These are phyloP conservation scores for Clarireedia sp. DNA, from an alignment of 2,329 filamentous ascomycete genomes.

Conservation along the genomic window DNA sequence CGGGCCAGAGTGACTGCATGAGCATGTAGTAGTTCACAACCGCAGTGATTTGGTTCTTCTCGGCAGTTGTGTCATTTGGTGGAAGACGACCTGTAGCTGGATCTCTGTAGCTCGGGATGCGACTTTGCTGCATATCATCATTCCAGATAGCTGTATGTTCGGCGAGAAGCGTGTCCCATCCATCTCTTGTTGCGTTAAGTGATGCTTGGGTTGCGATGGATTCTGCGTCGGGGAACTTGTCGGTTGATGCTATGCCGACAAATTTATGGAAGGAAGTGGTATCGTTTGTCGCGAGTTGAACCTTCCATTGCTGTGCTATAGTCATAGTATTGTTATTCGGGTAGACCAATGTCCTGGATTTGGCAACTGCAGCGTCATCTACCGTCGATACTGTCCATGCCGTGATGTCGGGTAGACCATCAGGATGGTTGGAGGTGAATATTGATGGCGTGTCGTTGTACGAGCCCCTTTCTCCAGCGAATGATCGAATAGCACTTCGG, in stretches of 20 bases:
- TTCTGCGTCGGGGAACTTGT: slow-evolving; percentile 49
- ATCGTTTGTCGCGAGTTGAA: slow-evolving; percentile 42
- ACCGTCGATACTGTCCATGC: slow-evolving; percentile 47
- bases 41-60: slow-evolving; percentile 37
- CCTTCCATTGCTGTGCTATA: slow-evolving; percentile 47
- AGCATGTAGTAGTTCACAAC: slow-evolving; percentile 42
- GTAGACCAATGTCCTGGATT: slow-evolving; percentile 6
- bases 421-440: slow-evolving; percentile 52
- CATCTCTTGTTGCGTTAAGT: slow-evolving; percentile 29
- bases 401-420: slow-evolving; percentile 48
- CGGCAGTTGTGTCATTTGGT: neutral
- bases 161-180: slow-evolving; percentile 8
- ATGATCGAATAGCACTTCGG: slow-evolving; percentile 51
- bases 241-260: slow-evolving; percentile 53
- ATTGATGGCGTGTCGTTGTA: slow-evolving; percentile 42
- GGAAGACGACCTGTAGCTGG: slow-evolving; percentile 43
- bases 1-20: slow-evolving; percentile 36
- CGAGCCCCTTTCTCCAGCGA: slow-evolving; percentile 43
- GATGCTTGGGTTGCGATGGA: slow-evolving; percentile 33
- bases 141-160: slow-evolving; percentile 14
- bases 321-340: slow-evolving; percentile 49
- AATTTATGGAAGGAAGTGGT: slow-evolving; percentile 51
- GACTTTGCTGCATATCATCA: slow-evolving; percentile 25
- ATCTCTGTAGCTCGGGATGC: slow-evolving; percentile 42
- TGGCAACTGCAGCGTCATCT: slow-evolving; percentile 19